Evolutionary conservation across 1,284 basidiomycete genomes (phyloP).

Genomic region (Boletellus dicymbophilus): DNA sequence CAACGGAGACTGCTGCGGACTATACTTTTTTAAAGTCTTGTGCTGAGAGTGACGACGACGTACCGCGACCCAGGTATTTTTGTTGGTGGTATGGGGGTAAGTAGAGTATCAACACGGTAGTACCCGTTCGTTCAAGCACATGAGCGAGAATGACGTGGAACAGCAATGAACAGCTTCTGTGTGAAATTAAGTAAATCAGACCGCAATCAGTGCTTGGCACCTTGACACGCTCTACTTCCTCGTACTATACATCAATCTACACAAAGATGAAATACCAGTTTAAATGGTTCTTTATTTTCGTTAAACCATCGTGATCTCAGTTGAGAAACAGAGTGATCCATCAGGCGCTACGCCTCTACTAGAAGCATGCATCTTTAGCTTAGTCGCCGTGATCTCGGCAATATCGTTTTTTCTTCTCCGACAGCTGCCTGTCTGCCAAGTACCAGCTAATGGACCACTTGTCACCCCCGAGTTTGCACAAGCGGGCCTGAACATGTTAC

Average conservation of each 20-base stretch:
- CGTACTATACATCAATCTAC: too few relatives aligned
- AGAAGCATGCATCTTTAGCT: too few relatives aligned
- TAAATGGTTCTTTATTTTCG: too few relatives aligned
- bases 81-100: neutral
- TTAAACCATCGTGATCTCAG: too few relatives aligned
- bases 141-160: slow-evolving; percentile 25
- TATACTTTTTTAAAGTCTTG: neutral
- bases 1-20: neutral
- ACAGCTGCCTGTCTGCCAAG: neutral
- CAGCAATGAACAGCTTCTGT: slow-evolving; percentile 1
- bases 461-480: neutral
- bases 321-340: too few relatives aligned
- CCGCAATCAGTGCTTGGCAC: too few relatives aligned
- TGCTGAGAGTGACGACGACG: slow-evolving; percentile 3
- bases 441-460: too few relatives aligned
- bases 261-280: too few relatives aligned
- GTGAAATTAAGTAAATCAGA: slow-evolving; percentile 1
- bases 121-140: slow-evolving; percentile 12
- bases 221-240: too few relatives aligned
- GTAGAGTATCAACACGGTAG: slow-evolving; percentile 10
- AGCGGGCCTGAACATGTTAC: too few relatives aligned
- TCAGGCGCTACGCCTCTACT: neutral
- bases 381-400: neutral
- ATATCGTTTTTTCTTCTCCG: neutral
- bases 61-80: slow-evolving; percentile 13